Base-by-base conservation (phyloP, 1,284 basidiomycete genomes). In the Sporisorium graminicola region DNA sequence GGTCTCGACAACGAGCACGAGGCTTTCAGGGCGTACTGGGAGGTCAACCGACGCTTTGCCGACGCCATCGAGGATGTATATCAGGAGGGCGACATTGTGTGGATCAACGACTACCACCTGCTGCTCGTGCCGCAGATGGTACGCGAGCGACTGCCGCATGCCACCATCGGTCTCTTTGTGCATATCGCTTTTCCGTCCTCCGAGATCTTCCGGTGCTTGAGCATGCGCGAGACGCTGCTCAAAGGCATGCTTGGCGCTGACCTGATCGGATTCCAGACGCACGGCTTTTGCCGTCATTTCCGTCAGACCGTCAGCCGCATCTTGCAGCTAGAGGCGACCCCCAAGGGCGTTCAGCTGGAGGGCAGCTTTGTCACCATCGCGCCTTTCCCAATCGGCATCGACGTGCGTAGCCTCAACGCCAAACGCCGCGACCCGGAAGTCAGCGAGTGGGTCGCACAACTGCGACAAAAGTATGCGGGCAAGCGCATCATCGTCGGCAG, bases 351-450 rank as follows among this genome's bases (percentile, higher is more conserved):
- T 55, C 91, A 92, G 82, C 80, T 86, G 31, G 81, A 84, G 44
- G 73, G 72, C 60, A 79, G 75, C 43, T 94, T 94, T 78, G 91
- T 94, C 44, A 92, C 93, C 74, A 92, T 94, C 7, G 91, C 91
- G 0, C 92, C 93, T 16, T 94, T 94, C 86, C 92, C 93, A 0
- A 94, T 95, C 90, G 94, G 94, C 4, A 94, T 95, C 71, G 94
- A 94, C 80, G 92, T 94, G 18, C 87, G 87, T 61, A 88, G 89
- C 61, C 87, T 94, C 50, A 90, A 90, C 64, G 88, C 90, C 74
- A 91, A 91, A 85, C 91, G 91, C 79, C 88, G 88, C n/a, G 91
- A 94, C 56, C 89, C 90, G 0, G 93, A 94, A 60, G 93, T 94
- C 3, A 86, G 88, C 5, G 92, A 94, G 75, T 94, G 93, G 93